phyloP scores from a whole-genome alignment of 768 basidiomycete species.

The Rossbeevera mucosa region DNA sequence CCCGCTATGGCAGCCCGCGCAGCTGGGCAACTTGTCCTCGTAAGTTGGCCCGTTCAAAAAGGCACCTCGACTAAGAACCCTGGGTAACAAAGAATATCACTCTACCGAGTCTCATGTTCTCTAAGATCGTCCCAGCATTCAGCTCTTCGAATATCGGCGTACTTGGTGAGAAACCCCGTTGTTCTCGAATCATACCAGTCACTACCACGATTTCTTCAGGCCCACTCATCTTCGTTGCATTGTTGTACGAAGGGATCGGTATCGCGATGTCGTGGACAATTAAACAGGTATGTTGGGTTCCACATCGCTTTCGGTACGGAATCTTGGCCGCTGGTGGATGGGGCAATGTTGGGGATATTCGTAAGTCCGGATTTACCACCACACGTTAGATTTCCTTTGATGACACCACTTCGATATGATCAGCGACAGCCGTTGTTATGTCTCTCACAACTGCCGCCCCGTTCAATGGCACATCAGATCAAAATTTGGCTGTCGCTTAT shows the following conservation, averaged over 20 bases:
- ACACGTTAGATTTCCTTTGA: not conserved
- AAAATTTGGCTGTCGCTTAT: constrained; percentile 62
- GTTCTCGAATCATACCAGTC: not conserved
- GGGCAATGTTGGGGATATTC: constrained; percentile 67
- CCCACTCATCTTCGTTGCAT: constrained; percentile 56
- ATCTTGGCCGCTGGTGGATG: constrained; percentile 65
- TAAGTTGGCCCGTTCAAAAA: constrained; percentile 13
- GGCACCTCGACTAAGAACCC: not conserved
- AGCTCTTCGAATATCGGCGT: constrained; percentile 50
- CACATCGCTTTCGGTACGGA: constrained; percentile 70
- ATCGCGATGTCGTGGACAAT: constrained; percentile 49
- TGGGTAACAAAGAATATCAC: constrained; percentile 44
- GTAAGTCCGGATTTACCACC: constrained; percentile 35
- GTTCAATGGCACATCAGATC: constrained; percentile 54
- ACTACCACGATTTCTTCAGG: constrained; percentile 33
- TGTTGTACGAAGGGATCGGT: constrained; percentile 57
- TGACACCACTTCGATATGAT: not conserved
- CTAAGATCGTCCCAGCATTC: constrained; percentile 67
- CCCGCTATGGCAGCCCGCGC: constrained; percentile 55
- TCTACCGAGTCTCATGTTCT: constrained; percentile 63
- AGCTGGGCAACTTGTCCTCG: constrained; percentile 57
- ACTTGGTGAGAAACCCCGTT: constrained; percentile 39
- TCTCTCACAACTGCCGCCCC: constrained; percentile 58
- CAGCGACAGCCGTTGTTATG: constrained; percentile 63
- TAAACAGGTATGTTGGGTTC: constrained; percentile 68